A percentile compares a stretch with the other conserved stretches of the same genome.
phyloP scores from a whole-genome alignment of 2,329 filamentous ascomycete species.

The Aspergillus sojae region DNA sequence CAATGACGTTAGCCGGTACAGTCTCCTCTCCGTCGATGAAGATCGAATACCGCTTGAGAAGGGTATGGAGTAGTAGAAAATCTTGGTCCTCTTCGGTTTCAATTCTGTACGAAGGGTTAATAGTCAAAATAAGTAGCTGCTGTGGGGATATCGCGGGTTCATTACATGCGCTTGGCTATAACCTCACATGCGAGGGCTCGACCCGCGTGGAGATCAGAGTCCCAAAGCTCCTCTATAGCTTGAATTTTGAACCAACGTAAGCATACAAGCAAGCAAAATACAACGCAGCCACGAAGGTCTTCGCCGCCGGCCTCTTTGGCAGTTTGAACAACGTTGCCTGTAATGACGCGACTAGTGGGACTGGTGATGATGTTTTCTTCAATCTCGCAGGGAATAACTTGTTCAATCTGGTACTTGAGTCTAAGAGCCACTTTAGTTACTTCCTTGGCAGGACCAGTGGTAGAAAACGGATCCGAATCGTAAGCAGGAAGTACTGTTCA shows the following conservation, averaged over 20 bases:
- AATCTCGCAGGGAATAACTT: conserved; percentile 87
- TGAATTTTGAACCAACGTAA: conserved; percentile 79
- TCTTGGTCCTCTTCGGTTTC: conserved; percentile 78
- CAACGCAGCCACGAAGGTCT: conserved; percentile 76
- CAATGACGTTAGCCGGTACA: conserved; percentile 80
- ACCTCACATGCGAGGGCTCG: conserved; percentile 85
- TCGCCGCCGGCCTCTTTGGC: conserved; percentile 79
- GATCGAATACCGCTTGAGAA: conserved; percentile 88
- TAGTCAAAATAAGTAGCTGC: background rate
- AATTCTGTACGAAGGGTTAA: conserved; percentile 59
- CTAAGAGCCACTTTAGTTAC: conserved; percentile 90
- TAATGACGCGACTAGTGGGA: conserved; percentile 85
- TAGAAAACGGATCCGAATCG: conserved; percentile 47
- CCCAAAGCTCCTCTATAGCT: conserved; percentile 82
- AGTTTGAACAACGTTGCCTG: conserved; percentile 73
- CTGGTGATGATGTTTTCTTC: conserved; percentile 73
- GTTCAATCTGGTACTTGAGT: conserved; percentile 86
- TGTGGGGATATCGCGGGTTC: background rate
- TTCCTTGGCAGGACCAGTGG: conserved; percentile 72
- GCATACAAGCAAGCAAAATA: conserved; percentile 78
- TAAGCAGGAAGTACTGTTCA: conserved; percentile 47
- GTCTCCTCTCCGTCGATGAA: conserved; percentile 72
- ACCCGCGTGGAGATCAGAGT: conserved; percentile 78
- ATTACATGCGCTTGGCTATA: conserved; percentile 74
- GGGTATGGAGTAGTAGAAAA: conserved; percentile 77